Evolutionary conservation across 139 green algal species (phyloP).

Genomic region (Ettlia oleoabundans): DNA sequence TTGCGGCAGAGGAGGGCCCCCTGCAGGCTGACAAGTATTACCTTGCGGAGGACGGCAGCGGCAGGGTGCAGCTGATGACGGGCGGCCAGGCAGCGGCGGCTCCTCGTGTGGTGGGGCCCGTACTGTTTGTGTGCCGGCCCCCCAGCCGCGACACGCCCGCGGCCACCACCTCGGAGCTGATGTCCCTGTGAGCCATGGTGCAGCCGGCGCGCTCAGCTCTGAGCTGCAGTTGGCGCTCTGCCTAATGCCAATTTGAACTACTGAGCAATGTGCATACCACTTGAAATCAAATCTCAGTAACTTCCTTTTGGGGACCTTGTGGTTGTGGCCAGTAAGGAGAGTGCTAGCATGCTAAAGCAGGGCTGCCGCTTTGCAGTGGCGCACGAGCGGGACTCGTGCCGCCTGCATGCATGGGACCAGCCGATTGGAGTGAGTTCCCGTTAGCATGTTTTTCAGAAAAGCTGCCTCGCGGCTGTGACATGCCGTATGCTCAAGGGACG

Average conservation of each 20-base stretch:
- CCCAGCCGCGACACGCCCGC: constrained; percentile 40
- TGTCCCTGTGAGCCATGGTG: constrained; percentile 34
- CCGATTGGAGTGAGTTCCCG: too few species aligned
- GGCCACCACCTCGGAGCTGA: constrained; percentile 36
- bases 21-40: constrained; percentile 51
- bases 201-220: too few species aligned
- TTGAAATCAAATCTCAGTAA: too few species aligned
- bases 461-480: too few species aligned
- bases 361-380: too few species aligned
- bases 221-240: neutral
- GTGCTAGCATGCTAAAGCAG: too few species aligned
- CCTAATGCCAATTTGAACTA: neutral
- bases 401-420: too few species aligned
- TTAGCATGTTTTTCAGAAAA: too few species aligned
- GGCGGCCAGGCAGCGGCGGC: constrained; percentile 26
- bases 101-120: constrained; percentile 33
- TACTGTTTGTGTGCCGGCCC: constrained; percentile 73
- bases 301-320: too few species aligned
- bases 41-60: constrained; percentile 28
- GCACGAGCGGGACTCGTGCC: too few species aligned
- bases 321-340: too few species aligned
- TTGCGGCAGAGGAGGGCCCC: neutral
- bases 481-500: too few species aligned
- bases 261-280: neutral
- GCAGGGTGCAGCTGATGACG: constrained; percentile 44